Evolutionary conservation across 2,329 filamentous ascomycete species (phyloP).

Genomic region (Ceratocystis cacaofunesta): DNA sequence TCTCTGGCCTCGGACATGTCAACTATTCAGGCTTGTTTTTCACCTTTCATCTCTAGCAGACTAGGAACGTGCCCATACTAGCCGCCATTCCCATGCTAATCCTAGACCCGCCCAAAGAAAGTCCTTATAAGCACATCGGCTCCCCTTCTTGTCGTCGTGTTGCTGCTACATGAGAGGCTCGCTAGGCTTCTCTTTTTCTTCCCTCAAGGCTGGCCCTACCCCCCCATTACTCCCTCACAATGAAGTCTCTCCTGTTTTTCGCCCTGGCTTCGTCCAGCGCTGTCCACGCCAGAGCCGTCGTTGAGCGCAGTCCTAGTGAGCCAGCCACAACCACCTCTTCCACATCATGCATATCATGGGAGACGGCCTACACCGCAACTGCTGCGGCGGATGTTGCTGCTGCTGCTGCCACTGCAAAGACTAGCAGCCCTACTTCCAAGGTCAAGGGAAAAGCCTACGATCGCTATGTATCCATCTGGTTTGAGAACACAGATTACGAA

Average conservation of each 20-base stretch:
- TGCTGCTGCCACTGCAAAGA: conserved; percentile 34
- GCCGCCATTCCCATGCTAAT: no score
- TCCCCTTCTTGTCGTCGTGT: no score
- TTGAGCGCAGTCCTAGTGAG: no score
- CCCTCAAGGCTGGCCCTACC: background rate
- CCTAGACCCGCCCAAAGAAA: no score
- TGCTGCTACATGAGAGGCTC: background rate
- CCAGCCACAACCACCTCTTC: conserved; percentile 2
- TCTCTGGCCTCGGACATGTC: background rate
- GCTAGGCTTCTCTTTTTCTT: background rate
- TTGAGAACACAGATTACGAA: conserved; percentile 61
- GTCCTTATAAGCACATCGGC: no score
- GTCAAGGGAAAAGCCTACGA: conserved; percentile 60
- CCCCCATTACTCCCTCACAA: background rate
- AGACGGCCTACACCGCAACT: background rate
- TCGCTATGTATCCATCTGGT: conserved; percentile 57
- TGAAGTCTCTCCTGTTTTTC: background rate
- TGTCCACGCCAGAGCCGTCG: background rate
- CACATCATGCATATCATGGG: background rate
- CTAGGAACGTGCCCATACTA: no score
- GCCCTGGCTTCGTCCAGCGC: conserved; percentile 16
- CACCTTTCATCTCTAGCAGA: no score
- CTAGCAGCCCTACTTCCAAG: conserved; percentile 43
- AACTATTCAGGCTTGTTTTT: background rate
- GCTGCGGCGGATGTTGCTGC: background rate